phyloP scores from a whole-genome alignment of 768 basidiomycete genomes.

The Podaxis sp. region DNA sequence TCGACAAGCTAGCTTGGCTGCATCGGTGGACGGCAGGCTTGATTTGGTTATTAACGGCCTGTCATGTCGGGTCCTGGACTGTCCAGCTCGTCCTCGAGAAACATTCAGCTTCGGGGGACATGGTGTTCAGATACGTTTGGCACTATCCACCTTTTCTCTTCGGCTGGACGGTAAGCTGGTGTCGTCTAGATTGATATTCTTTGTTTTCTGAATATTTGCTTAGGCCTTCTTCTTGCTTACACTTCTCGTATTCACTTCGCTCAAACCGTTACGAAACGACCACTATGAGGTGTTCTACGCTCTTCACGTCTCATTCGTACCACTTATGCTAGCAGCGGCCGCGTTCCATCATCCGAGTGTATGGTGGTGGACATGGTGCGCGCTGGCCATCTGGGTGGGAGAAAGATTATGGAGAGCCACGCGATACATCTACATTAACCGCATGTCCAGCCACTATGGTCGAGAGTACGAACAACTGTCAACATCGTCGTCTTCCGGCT shows the following conservation, averaged over 20 bases:
- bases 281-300: constrained; percentile 69
- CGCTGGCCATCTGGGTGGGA: constrained; percentile 58
- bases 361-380: constrained; percentile 67
- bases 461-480: not conserved
- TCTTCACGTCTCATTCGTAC: constrained; percentile 61
- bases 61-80: constrained; percentile 70
- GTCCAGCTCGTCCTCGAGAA: constrained; percentile 59
- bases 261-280: constrained; percentile 47
- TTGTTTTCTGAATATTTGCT: not conserved
- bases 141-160: constrained; percentile 60
- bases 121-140: constrained; percentile 54
- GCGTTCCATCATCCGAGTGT: constrained; percentile 69
- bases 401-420: constrained; percentile 37
- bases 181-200: constrained; percentile 5
- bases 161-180: constrained; percentile 48
- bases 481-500: not conserved
- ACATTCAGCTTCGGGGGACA: constrained; percentile 31
- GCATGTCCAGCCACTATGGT: constrained; percentile 35
- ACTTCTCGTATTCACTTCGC: constrained; percentile 49
- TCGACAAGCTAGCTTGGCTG: constrained; percentile 72
- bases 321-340: constrained; percentile 57
- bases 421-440: constrained; percentile 62
- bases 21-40: constrained; percentile 74
- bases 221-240: constrained; percentile 61
- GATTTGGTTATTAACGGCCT: constrained; percentile 59